phyloP scores from a whole-genome alignment of 805 yeast genomes.

The Metschnikowia orientalis region DNA sequence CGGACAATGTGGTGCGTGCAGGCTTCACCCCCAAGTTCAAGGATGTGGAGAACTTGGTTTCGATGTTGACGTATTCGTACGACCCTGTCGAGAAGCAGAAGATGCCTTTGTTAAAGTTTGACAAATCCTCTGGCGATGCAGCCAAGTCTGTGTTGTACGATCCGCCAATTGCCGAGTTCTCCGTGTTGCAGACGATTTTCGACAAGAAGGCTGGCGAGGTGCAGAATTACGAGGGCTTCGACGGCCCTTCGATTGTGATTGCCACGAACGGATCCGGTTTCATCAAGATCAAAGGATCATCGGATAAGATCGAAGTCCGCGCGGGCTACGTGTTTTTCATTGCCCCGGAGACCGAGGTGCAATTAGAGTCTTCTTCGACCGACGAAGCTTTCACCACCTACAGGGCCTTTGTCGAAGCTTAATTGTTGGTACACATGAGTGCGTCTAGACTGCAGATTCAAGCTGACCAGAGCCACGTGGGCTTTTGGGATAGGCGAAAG shows the following conservation, averaged over 20 bases:
- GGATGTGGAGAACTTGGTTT: slow-evolving; percentile 86
- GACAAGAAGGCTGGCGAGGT: slow-evolving; percentile 41
- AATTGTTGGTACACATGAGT: slow-evolving; percentile 2
- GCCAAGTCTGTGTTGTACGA: slow-evolving; percentile 61
- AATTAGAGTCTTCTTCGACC: slow-evolving; percentile 47
- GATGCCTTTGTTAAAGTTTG: slow-evolving; percentile 62
- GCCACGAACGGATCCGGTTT: slow-evolving; percentile 78
- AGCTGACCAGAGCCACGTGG: no score
- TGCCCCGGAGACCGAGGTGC: slow-evolving; percentile 70
- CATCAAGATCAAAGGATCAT: slow-evolving; percentile 39
- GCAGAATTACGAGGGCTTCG: slow-evolving; percentile 56
- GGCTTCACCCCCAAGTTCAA: slow-evolving; percentile 99
- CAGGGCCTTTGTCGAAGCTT: slow-evolving; percentile 86
- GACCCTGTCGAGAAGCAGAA: slow-evolving; percentile 91
- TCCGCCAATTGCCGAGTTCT: slow-evolving; percentile 96
- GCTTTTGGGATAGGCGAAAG: no score
- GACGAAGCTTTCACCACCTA: slow-evolving; percentile 64
- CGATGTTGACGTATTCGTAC: slow-evolving; percentile 84
- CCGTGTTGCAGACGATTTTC: slow-evolving; percentile 82
- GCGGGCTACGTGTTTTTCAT: slow-evolving; percentile 82
- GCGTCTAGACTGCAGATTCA: background rate
- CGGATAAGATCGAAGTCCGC: slow-evolving; percentile 40
- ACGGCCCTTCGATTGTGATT: slow-evolving; percentile 87
- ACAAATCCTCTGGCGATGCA: slow-evolving; percentile 64
- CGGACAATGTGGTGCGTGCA: slow-evolving; percentile 96